Percentiles rank a stretch among this genome's conserved stretches.
phyloP scores from a whole-genome alignment of 2,329 filamentous ascomycete genomes.

The Colletotrichum trifolii region DNA sequence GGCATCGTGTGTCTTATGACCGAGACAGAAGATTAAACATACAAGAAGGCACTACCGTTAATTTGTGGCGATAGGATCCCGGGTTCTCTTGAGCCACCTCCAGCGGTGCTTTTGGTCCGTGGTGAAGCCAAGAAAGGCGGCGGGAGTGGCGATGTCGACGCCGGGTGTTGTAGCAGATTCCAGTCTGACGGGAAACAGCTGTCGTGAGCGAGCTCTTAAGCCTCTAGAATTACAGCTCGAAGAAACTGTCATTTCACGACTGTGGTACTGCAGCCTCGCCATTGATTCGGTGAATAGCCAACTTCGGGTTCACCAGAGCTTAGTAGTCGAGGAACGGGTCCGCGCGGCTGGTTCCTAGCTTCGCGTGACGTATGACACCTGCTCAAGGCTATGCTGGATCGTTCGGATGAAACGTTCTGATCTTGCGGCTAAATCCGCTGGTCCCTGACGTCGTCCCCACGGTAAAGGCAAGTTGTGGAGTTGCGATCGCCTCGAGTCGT shows the following conservation, averaged over 20 bases:
- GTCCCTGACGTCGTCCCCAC: not conserved
- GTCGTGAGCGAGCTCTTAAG: not conserved
- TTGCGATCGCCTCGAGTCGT: not conserved
- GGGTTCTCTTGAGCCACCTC: not conserved
- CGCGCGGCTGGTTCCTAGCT: too few relatives aligned
- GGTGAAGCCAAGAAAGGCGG: not conserved
- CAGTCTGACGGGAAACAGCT: not conserved
- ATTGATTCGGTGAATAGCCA: too few relatives aligned
- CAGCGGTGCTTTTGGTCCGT: constrained; percentile 1
- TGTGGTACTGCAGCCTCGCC: too few relatives aligned
- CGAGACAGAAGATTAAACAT: constrained; percentile 9
- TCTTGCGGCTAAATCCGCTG: not conserved
- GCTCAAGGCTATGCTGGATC: not conserved
- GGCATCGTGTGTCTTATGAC: constrained; percentile 3
- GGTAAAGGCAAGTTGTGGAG: not conserved
- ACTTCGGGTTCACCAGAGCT: too few relatives aligned
- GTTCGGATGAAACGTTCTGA: constrained; percentile 4
- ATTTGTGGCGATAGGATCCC: not conserved
- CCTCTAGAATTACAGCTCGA: too few relatives aligned
- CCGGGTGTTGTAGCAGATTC: not conserved
- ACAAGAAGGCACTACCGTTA: not conserved
- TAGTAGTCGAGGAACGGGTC: too few relatives aligned
- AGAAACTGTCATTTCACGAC: too few relatives aligned
- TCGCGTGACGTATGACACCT: too few relatives aligned
- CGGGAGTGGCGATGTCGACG: too few relatives aligned